Base-by-base conservation (phyloP, 2,329 filamentous ascomycete genomes). In the Plectosphaerella sp. region DNA sequence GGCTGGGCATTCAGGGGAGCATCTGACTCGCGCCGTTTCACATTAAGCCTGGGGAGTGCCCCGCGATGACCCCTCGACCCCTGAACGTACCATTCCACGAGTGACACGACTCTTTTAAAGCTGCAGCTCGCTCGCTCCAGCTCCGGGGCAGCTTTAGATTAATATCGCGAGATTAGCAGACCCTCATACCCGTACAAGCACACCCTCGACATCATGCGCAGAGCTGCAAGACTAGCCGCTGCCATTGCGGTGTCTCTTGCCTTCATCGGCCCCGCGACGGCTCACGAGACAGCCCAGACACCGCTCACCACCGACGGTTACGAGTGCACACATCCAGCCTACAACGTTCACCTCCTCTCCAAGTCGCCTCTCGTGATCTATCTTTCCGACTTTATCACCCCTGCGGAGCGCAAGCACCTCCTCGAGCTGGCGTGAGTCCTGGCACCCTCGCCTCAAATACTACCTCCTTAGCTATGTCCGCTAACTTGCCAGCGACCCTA, bases 351-450 rank as follows among this genome's bases (percentile, higher is more conserved):
- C 52, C 63, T 77, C 20, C 61, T 77, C 9, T 78, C 75, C 22
- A 71, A 71, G 39, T 76, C 75, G 4, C 76, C 76, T 8, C 62
- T 79, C 3, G 72, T 79, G 2, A 70, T 79, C 35, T 79, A 79
- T 59, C 65, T 79, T 20, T 67, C 69, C 56, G 66, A 72, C 57
- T 79, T 79, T 53, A 50, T 79, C 25, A 75, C 72, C 0, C 50
- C 60, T 5, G 58, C 63, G 2, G 76, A 79, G 59, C 65, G 71
- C 1, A 54, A 59, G 12, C 71, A 78, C 56, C 62, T 79, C 7
- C 66, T 71, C 28, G 62, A 67, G 2, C 61, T 74, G n/a, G 74
- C 72, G 72, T 75, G 55, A 25, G 64, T 62, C 14, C 14, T 39
- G 10, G 7, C 37, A 7, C 37, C 37, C 14, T n/a, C 15, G 37